Conservation (phyloP, 2,329 filamentous ascomycete genomes). For the Alternaria infectoria region DNA sequence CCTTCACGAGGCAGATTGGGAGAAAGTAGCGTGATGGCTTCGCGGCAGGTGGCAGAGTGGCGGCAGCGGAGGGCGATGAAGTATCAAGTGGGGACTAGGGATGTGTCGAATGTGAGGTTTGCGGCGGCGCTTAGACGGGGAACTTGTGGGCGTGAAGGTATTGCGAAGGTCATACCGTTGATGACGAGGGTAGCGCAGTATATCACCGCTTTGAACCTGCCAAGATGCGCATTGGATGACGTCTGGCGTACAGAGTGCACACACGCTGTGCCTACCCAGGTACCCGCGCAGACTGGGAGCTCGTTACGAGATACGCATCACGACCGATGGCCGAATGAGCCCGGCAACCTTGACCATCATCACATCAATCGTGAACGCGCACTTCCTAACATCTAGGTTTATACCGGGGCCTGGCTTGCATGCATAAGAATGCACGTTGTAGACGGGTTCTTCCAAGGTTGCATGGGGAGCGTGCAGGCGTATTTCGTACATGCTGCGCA, state of each 20-base stretch:
- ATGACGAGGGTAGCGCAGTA: too few species aligned
- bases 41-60: neutral
- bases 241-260: neutral
- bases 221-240: neutral
- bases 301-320: neutral
- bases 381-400: neutral
- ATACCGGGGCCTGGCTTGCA: neutral
- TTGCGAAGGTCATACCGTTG: fast-evolving
- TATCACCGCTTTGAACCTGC: neutral
- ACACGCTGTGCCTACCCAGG: neutral
- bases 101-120: neutral
- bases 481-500: neutral
- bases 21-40: neutral
- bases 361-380: neutral
- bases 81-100: neutral
- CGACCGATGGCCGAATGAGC: neutral
- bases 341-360: neutral
- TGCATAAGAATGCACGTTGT: neutral
- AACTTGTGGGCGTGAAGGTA: fast-evolving
- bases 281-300: neutral
- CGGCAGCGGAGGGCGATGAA: neutral
- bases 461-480: neutral
- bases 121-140: neutral
- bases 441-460: neutral
- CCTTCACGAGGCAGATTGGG: neutral